phyloP scores from a whole-genome alignment of 2,329 filamentous ascomycete genomes.

The Penicillium sp. region DNA sequence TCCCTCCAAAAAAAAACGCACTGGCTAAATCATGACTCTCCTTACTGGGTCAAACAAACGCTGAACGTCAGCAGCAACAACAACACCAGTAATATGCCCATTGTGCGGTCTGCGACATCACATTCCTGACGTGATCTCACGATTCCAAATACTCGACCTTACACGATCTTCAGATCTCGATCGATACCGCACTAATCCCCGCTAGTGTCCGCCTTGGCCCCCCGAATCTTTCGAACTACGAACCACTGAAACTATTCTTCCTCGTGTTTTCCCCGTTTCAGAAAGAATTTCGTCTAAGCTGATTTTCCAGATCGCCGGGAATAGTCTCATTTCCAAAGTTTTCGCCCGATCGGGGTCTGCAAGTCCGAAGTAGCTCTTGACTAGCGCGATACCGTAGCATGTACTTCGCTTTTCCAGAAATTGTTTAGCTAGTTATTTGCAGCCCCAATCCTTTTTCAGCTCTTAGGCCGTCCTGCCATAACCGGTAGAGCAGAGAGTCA shows the following conservation, averaged over 20 bases:
- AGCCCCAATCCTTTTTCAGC: background rate
- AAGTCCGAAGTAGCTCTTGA: background rate
- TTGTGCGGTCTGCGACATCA: background rate
- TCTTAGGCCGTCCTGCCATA: background rate
- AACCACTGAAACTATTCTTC: background rate
- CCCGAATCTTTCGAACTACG: background rate
- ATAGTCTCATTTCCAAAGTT: background rate
- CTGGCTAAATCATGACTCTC: background rate
- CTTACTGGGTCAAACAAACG: background rate
- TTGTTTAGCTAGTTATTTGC: background rate
- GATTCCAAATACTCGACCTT: slow-evolving; percentile 8
- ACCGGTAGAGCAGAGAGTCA: background rate
- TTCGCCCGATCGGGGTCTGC: background rate
- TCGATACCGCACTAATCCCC: slow-evolving; percentile 19
- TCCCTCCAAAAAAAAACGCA: background rate
- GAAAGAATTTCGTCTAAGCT: background rate
- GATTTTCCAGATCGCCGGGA: background rate
- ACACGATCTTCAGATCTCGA: slow-evolving; percentile 19
- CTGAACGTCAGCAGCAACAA: background rate
- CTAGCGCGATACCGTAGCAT: background rate
- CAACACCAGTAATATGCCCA: background rate
- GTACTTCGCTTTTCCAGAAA: background rate
- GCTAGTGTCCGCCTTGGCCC: slow-evolving; percentile 19
- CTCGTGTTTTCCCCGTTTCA: background rate
- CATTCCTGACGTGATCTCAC: background rate